Base-by-base conservation (phyloP, 495 filamentous ascomycete genomes). In the Jackrogersella multiformis region DNA sequence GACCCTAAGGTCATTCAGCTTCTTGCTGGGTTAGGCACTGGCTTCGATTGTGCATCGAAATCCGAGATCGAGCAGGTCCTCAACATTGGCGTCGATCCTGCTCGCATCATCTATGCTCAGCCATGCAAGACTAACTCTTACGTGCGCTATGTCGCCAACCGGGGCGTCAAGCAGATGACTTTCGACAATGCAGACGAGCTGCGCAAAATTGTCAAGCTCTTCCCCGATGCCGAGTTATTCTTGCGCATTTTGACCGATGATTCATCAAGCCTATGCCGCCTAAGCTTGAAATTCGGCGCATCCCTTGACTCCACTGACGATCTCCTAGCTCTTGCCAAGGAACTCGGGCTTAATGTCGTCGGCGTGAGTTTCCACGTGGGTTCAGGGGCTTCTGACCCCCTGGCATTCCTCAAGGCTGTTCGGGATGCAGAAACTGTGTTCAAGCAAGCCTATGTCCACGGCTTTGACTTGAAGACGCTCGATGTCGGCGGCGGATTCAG, bases 101-200 rank as follows among this genome's bases (percentile, higher is more conserved):
- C 88, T 56, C 92, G 93, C 71, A 97, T 99, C 82, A 97, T 99
- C 79, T 99, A 97, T 74, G 96, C 95, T 48, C 96, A 99, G 77
- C 95, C 95, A 41, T 98, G 96, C 89, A 98, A 98, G 86, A 97
- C 95, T 73, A 96, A 96, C 79, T 97, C 94, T 36, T 97, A 97
- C 79, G 83, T 98, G 63, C 92, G 93, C 70, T 96, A 92, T 71
- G 94, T 94, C 53, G 86, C 89, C 57, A 85, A 88, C 74, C 77
- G 90, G 56, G 90, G 88, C 61, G 94, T 99, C 71, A 96, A 92
- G 81, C 93, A 97, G 83, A 98, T 99, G 93, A 98, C 95, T 9
- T 97, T 98, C 71, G 95, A 99, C 82, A 97, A 98, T 70, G 88
- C 92, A 66, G 95, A 98, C 73, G 96, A 99, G 82, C 86, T 99